These are phyloP conservation scores for Lodderomyces jiufengensis DNA, from an alignment of 1,139 yeast species.

Conservation along the genomic window DNA sequence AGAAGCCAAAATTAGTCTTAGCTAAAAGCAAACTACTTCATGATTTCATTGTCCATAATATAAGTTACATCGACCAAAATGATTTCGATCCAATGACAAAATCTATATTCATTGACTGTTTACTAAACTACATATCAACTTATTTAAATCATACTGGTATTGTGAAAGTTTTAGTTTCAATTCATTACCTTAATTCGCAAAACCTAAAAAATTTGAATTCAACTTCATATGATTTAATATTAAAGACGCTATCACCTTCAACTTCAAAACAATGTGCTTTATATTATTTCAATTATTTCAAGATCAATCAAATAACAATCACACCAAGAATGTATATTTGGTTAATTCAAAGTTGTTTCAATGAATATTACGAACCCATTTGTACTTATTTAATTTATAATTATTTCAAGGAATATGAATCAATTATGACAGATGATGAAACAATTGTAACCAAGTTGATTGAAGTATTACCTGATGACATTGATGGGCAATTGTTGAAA, in stretches of 20 bases:
- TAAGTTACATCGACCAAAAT: conserved; percentile 19
- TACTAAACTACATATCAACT: conserved; percentile 33
- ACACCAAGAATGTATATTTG: conserved; percentile 18
- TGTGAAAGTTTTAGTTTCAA: conserved; percentile 20
- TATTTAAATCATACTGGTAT: conserved; percentile 37
- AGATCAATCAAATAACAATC: conserved; percentile 10
- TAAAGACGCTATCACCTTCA: conserved; percentile 27
- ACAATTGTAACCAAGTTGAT: background rate
- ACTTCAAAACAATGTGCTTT: conserved; percentile 28
- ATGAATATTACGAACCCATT: conserved; percentile 22
- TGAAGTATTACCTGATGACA: too few species aligned
- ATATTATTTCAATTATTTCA: conserved; percentile 22
- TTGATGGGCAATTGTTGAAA: too few species aligned
- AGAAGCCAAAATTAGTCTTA: conserved; percentile 29
- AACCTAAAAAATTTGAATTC: conserved; percentile 19
- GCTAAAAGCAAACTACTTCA: conserved; percentile 27
- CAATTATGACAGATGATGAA: background rate
- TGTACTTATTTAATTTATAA: conserved; percentile 27
- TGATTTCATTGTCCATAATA: conserved; percentile 26
- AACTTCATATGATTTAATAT: conserved; percentile 31
- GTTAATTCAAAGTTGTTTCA: conserved; percentile 26
- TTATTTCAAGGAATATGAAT: conserved; percentile 18
- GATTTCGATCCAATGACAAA: conserved; percentile 20
- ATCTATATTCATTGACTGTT: conserved; percentile 33
- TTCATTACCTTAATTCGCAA: conserved; percentile 19